Evolutionary conservation across 202 grass and related monocot genomes (phyloP).

Genomic region (Saccharum hybrid): DNA sequence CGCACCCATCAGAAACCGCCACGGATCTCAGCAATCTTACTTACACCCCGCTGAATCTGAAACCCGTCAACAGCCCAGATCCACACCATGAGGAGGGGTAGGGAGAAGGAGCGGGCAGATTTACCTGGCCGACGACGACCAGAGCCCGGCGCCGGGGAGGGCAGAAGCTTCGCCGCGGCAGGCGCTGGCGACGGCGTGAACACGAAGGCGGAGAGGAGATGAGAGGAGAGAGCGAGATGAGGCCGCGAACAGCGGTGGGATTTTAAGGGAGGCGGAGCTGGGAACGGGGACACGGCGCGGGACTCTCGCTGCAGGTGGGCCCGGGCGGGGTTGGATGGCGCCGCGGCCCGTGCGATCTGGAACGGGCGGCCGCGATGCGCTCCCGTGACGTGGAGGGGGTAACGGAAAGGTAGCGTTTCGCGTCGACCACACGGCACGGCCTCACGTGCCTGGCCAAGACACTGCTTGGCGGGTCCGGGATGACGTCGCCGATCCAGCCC

Average conservation of each 20-base stretch:
- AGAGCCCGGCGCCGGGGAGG: background rate
- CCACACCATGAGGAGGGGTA: background rate
- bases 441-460: background rate
- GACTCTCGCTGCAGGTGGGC: constrained; percentile 31
- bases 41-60: constrained; percentile 7
- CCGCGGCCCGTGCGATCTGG: constrained; percentile 17
- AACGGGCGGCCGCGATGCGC: background rate
- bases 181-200: constrained; percentile 33
- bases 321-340: background rate
- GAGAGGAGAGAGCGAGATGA: background rate
- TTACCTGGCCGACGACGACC: constrained; percentile 27
- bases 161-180: background rate
- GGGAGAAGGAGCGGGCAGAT: background rate
- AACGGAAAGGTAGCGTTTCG: background rate
- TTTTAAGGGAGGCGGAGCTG: background rate
- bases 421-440: constrained; percentile 24
- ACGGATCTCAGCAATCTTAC: constrained; percentile 11
- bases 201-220: background rate
- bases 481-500: background rate
- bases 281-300: background rate
- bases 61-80: constrained; percentile 23
- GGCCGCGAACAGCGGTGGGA: background rate
- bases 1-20: background rate
- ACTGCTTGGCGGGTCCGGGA: constrained; percentile 16
- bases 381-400: constrained; percentile 45